These are phyloP conservation scores for Macadamia tetraphylla DNA, from an alignment of 164 flowering plant genomes.

Conservation along the genomic window DNA sequence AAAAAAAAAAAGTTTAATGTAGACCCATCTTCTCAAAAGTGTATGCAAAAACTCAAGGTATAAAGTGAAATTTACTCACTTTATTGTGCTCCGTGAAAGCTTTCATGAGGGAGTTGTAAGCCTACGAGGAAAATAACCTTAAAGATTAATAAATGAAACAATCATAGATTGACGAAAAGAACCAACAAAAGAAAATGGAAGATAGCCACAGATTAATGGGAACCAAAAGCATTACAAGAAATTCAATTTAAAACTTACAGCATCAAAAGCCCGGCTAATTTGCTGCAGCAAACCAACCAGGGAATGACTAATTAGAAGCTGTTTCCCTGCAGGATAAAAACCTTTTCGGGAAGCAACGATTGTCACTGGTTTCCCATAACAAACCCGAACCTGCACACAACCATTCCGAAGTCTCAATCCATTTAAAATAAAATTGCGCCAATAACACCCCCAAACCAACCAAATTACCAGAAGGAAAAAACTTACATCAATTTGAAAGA, in stretches of 20 bases:
- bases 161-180: neutral
- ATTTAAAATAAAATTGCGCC: neutral
- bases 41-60: neutral
- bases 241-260: no score
- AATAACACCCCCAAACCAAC: no score
- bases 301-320: conserved; percentile 45
- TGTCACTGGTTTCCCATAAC: conserved; percentile 77
- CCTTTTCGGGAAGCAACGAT: conserved; percentile 71
- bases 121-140: conserved; percentile 42
- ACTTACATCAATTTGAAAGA: conserved; percentile 87
- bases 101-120: conserved; percentile 81
- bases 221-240: no score
- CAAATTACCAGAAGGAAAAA: conserved; percentile 1
- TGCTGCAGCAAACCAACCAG: conserved; percentile 70
- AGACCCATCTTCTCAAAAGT: neutral
- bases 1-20: neutral
- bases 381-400: conserved; percentile 56
- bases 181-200: no score
- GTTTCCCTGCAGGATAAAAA: conserved; percentile 78
- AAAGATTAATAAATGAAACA: neutral
- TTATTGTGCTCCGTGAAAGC: conserved; percentile 89
- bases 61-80: conserved; percentile 29
- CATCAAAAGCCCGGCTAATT: conserved; percentile 50
- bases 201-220: no score
- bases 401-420: neutral